Base-by-base conservation (phyloP, 768 basidiomycete genomes). In the Termitomyces sp. region DNA sequence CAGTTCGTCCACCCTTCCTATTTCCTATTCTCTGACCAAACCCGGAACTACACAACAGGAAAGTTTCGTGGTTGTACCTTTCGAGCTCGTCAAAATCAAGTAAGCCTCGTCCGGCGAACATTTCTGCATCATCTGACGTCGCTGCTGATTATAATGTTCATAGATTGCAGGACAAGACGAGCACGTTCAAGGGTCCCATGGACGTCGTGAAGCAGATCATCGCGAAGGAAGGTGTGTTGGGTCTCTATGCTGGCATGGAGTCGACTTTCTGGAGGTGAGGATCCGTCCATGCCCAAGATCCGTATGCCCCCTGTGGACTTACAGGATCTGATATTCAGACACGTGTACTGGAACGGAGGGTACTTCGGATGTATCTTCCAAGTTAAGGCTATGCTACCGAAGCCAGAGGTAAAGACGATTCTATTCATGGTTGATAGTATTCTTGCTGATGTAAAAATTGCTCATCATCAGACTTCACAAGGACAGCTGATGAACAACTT, bases 331-430 rank as follows among this genome's bases (percentile, higher is more conserved):
- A 46, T 51, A 32, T 20, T 7, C 18, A 92, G 90, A 68, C 92
- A 95, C 67, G 67, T 93, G 35, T 89, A 86, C 83, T 96, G 91
- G 92, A 93, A 98, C 69, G 96, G 94, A 38, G 96, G 96, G 11
- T 98, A 95, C 80, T 99, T 99, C 64, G 92, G 91, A 24, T 84
- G 87, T 59, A 98, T 99, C 70, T 90, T 89, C 80, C 90, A 92
- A 75, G 88, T 97, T 52, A 85, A 88, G 61, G 69, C 80, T 1
- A 63, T 94, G 65, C 76, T 99, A 36, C 95, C 96, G 36, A 94
- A 92, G 70, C 84, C 96, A 12, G 84, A 93, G 76, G 96, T 93
- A 66, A 50, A 11, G 13, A 12, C 59, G 51, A 13, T 52, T 32
- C n/a, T 40, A 24, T 46, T 35, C 36, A 15, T 49, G 11, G 16